Evolutionary conservation across 306 rosid genomes (phyloP).

Genomic region (Chamaecrista fasciculata): DNA sequence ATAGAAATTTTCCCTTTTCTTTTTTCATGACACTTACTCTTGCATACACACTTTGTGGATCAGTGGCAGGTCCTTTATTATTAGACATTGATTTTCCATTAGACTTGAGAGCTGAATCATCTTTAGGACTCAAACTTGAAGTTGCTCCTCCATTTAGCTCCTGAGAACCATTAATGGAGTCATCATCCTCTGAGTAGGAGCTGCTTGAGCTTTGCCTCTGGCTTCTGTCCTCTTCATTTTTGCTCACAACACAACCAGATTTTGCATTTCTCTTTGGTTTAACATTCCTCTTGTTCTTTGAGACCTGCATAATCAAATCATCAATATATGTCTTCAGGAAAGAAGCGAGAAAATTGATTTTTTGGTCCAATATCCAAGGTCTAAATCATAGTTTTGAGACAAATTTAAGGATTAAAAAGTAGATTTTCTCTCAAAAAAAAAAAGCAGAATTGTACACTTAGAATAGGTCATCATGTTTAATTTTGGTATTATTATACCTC

Average conservation of each 20-base stretch:
- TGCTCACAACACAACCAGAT: conserved; percentile 30
- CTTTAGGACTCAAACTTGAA: conserved; percentile 43
- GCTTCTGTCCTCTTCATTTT: conserved; percentile 45
- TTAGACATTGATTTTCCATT: conserved; percentile 52
- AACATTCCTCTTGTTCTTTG: conserved; percentile 43
- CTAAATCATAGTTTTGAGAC: too few species aligned
- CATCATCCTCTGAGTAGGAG: conserved; percentile 75
- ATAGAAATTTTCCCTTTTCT: conserved; percentile 2
- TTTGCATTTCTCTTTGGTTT: conserved; percentile 53
- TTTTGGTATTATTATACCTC: conserved; percentile 42
- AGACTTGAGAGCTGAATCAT: conserved; percentile 20
- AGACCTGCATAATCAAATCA: conserved; percentile 35
- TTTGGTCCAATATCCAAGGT: too few species aligned
- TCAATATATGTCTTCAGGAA: background rate
- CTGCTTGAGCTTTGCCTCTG: conserved; percentile 54
- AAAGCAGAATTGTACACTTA: background rate
- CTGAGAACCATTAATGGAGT: conserved; percentile 44
- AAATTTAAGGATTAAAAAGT: too few species aligned
- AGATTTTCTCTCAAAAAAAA: too few species aligned
- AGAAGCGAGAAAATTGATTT: too few species aligned
- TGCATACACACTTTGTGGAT: conserved; percentile 85
- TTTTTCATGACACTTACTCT: conserved; percentile 47
- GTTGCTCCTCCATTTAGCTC: conserved; percentile 49
- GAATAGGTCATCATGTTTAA: background rate
- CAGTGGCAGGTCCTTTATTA: conserved; percentile 69